phyloP scores from a whole-genome alignment of 2,329 filamentous ascomycete genomes.

The Dothistroma pini region DNA sequence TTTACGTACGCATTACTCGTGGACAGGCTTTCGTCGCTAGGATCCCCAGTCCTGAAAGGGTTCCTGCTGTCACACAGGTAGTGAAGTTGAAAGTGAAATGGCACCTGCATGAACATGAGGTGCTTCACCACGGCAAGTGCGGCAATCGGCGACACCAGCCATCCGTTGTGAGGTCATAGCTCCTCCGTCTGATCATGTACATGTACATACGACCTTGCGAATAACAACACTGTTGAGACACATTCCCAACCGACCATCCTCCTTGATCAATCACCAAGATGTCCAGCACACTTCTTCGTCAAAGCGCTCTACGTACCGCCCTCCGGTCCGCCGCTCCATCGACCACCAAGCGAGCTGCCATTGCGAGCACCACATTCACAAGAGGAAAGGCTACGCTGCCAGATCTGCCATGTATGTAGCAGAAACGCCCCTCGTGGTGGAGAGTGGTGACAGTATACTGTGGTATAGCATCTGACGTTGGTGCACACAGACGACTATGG shows the following conservation, averaged over 20 bases:
- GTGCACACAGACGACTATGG: conserved; percentile 77
- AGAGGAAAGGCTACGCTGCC: conserved; percentile 90
- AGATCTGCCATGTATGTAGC: conserved; percentile 68
- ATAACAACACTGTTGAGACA: background rate
- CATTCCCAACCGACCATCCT: background rate
- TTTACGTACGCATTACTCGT: conserved; percentile 31
- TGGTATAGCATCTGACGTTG: background rate
- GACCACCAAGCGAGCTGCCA: conserved; percentile 56
- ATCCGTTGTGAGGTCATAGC: too few relatives aligned
- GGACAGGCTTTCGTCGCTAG: conserved; percentile 28
- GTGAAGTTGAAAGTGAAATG: too few relatives aligned
- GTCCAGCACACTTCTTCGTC: conserved; percentile 73
- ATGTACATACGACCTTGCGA: too few relatives aligned
- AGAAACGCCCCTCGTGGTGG: background rate
- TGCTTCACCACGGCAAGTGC: too few relatives aligned
- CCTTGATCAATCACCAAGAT: conserved; percentile 45
- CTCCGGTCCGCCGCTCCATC: conserved; percentile 64
- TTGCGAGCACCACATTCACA: conserved; percentile 71
- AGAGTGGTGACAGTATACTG: background rate
- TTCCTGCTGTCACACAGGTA: background rate
- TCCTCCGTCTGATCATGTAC: too few relatives aligned
- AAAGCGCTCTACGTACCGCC: conserved; percentile 65
- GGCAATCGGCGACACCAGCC: too few relatives aligned
- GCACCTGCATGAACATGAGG: too few relatives aligned
- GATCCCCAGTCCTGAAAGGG: background rate